A percentile compares a stretch with the other conserved stretches of the same genome.
phyloP scores from a whole-genome alignment of 495 filamentous ascomycete genomes.

The Chaetomium tenue region DNA sequence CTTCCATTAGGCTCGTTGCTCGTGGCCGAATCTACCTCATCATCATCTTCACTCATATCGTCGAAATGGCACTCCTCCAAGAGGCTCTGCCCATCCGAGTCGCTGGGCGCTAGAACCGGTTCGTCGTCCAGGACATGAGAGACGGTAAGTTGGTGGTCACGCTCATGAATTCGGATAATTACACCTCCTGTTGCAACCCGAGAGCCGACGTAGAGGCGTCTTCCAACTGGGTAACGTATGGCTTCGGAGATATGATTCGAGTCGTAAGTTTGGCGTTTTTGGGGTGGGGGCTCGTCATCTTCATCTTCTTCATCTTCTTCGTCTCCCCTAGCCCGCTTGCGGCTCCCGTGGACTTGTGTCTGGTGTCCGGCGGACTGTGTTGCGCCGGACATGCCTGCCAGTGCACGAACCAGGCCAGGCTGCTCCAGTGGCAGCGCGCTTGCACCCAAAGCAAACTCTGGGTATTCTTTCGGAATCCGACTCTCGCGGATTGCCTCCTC shows the following conservation, averaged over 20 bases:
- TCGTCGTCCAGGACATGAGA: not conserved
- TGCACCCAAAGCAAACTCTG: conserved; percentile 19
- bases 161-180: not conserved
- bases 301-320: not conserved
- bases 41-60: not conserved
- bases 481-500: conserved; percentile 17
- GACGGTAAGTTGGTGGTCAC: not conserved
- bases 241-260: too few relatives aligned
- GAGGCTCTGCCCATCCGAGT: too few relatives aligned
- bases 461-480: conserved; percentile 6
- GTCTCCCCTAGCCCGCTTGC: too few relatives aligned
- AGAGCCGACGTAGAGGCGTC: not conserved
- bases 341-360: too few relatives aligned
- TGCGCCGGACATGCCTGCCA: not conserved
- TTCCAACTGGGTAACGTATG: not conserved
- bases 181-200: not conserved
- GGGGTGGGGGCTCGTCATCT: not conserved
- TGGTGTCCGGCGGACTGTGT: not conserved
- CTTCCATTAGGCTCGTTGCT: not conserved
- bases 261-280: too few relatives aligned
- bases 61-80: not conserved
- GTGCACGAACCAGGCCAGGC: conserved; percentile 14
- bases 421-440: conserved; percentile 24
- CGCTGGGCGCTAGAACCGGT: not conserved
- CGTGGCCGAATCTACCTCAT: not conserved